Evolutionary conservation across 2,329 filamentous ascomycete species (phyloP).

Genomic region (Botrytis hyacinthi): DNA sequence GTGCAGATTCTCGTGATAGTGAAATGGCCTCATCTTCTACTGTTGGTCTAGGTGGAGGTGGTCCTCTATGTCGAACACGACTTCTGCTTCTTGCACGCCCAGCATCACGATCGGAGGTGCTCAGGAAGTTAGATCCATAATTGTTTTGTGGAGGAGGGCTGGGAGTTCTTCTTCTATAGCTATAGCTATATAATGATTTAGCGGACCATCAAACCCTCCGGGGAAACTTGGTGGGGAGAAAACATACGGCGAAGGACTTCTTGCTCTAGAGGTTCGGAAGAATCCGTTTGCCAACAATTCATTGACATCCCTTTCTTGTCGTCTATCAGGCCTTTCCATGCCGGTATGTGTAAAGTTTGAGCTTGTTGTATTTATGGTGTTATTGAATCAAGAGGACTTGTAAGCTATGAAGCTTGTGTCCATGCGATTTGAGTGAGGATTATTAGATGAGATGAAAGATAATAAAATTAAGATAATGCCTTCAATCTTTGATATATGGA

Average conservation of each 20-base stretch:
- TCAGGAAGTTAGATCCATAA: constrained; percentile 21
- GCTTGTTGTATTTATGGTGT: neutral
- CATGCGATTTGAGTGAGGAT: neutral
- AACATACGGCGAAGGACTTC: constrained; percentile 40
- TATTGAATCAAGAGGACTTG: constrained; percentile 1
- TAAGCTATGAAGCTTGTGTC: neutral
- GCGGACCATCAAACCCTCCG: neutral
- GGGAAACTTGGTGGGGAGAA: neutral
- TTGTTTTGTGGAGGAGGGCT: constrained; percentile 20
- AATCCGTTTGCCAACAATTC: constrained; percentile 48
- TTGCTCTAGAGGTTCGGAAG: constrained; percentile 49
- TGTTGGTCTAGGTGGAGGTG: constrained; percentile 57
- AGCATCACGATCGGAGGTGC: constrained; percentile 19
- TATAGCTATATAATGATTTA: constrained; percentile 16
- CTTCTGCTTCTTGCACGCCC: constrained; percentile 26
- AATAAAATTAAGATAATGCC: neutral
- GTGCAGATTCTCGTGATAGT: constrained; percentile 54
- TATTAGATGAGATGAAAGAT: neutral
- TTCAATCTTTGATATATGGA: neutral
- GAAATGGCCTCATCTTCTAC: constrained; percentile 69
- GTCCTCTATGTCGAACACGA: constrained; percentile 27
- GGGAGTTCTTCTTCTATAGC: constrained; percentile 5
- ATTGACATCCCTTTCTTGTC: constrained; percentile 28
- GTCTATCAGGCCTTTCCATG: constrained; percentile 29
- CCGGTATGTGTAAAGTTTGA: neutral